Evolutionary conservation across 208 protist species (phyloP).

Genomic region (Sergeia podlipaevii): DNA sequence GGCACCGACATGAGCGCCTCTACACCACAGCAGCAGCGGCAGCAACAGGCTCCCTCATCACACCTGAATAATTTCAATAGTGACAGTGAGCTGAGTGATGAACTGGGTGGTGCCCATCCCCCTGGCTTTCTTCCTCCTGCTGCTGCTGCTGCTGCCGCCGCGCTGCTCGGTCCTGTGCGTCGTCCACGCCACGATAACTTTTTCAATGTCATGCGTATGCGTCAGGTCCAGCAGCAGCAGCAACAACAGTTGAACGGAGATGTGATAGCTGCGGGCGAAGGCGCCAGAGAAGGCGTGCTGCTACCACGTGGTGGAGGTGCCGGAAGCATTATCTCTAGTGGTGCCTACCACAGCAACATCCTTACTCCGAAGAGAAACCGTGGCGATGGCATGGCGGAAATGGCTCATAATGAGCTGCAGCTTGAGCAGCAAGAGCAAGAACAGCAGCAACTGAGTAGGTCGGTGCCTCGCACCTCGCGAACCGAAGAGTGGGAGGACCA

Average conservation of each 20-base stretch:
- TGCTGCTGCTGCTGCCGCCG: constrained; percentile 1
- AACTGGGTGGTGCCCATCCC: not conserved
- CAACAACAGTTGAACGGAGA: too few relatives aligned
- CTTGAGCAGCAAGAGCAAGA: not conserved
- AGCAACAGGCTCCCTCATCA: not conserved
- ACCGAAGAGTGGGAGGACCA: not conserved
- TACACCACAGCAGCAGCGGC: constrained; percentile 6
- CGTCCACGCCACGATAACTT: too few relatives aligned
- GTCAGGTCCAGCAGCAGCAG: too few relatives aligned
- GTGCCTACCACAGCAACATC: too few relatives aligned
- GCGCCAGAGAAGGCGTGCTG: too few relatives aligned
- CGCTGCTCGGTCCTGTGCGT: too few relatives aligned
- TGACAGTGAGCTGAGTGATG: not conserved
- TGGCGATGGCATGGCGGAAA: not conserved
- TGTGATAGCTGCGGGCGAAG: too few relatives aligned
- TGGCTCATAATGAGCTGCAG: not conserved
- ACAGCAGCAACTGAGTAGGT: not conserved
- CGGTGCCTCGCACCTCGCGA: not conserved
- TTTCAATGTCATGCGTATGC: too few relatives aligned
- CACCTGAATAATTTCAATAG: not conserved
- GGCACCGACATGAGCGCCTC: constrained; percentile 4
- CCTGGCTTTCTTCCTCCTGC: not conserved
- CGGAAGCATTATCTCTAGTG: too few relatives aligned
- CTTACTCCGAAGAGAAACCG: too few relatives aligned
- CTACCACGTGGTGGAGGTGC: too few relatives aligned